Base-by-base conservation (phyloP, 2,329 filamentous ascomycete species). In the Ophiostoma perfectum region DNA sequence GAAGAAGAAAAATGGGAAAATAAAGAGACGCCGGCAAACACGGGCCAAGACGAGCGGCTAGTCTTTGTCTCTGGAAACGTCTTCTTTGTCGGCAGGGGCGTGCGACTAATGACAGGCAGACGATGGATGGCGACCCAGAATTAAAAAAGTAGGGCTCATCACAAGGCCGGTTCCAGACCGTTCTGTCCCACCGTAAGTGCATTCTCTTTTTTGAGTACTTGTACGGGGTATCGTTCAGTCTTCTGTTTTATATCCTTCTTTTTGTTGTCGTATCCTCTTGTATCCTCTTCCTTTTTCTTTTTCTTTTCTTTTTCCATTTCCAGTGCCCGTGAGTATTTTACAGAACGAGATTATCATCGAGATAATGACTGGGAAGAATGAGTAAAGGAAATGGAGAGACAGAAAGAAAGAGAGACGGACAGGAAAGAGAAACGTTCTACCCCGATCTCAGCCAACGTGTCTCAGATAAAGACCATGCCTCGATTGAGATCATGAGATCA, bases 311-410 rank as follows among this genome's bases (percentile, higher is more conserved):
- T 27, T 27, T 27, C 27, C 27, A 27, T 27, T 27, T 27, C 27
- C 27, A 27, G 27, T 27, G 27, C 27, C 27, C 27, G 27, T 55
- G 49, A 18, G 55, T 60, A 38, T 60, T 60, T 60, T 38, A 60
- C 55, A 60, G 55, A 60, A 38, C 38, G n/a, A 63, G 39, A n/a
- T 42, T 55, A 9, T n/a, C 47, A 11, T 45, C 27, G 27, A 27
- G 49, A 55, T 55, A 55, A 42, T 63, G 60, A 63, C 60, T 63
- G 38, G 39, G 38, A 63, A 63, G 60, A 63, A 63, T 63, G 60
- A 12, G 60, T 63, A 63, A 63, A 1, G 39, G 8, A 63, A 63
- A 63, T 55, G 7, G n/a, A 11, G 49, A 14, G 4, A 27, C n/a
- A n/a, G 2, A 47, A 47, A 47, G 18, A 55, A 9, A 11, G 18